Conservation (phyloP, 2,329 filamentous ascomycete species). For the Grosmannia penicillata region DNA sequence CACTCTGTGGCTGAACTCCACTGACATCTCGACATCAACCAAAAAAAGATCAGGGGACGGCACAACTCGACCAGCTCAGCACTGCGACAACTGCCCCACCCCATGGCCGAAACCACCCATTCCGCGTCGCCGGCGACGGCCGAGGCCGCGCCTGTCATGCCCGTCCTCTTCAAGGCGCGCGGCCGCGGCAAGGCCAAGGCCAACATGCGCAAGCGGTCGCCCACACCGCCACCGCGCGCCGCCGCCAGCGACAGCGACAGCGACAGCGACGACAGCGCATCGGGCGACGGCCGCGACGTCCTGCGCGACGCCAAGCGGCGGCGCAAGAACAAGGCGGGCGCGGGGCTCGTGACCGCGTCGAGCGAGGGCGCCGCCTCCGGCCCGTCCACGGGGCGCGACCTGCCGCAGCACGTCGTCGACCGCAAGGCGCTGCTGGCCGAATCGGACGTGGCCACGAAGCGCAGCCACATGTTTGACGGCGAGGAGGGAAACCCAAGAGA, state of each 20-base stretch:
- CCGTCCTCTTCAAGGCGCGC: constrained; percentile 73
- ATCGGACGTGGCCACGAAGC: constrained; percentile 81
- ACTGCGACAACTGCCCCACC: too few relatives aligned
- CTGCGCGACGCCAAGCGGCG: constrained; percentile 58
- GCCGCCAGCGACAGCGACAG: constrained; percentile 40
- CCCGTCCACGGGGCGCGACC: constrained; percentile 4
- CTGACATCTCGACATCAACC: neutral
- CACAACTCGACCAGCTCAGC: too few relatives aligned
- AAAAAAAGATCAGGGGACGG: too few relatives aligned
- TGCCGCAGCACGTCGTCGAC: constrained; percentile 32
- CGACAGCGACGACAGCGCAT: constrained; percentile 48
- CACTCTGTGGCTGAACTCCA: too few relatives aligned
- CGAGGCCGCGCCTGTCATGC: constrained; percentile 5
- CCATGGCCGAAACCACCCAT: neutral
- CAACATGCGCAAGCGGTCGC: constrained; percentile 66
- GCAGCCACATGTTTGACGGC: constrained; percentile 42
- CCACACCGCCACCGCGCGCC: constrained; percentile 56
- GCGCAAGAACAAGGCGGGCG: constrained; percentile 38
- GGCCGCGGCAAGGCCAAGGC: constrained; percentile 54
- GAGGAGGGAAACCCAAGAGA: constrained; percentile 30
- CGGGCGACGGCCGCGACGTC: constrained; percentile 47
- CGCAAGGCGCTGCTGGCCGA: constrained; percentile 46
- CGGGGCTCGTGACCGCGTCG: constrained; percentile 20
- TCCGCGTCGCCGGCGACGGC: constrained; percentile 20
- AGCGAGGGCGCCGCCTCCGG: constrained; percentile 12